Percentiles rank a stretch among this genome's conserved stretches.
Conservation (phyloP, 192 early-diverging fungal species). For the Diversispora eburnea region DNA sequence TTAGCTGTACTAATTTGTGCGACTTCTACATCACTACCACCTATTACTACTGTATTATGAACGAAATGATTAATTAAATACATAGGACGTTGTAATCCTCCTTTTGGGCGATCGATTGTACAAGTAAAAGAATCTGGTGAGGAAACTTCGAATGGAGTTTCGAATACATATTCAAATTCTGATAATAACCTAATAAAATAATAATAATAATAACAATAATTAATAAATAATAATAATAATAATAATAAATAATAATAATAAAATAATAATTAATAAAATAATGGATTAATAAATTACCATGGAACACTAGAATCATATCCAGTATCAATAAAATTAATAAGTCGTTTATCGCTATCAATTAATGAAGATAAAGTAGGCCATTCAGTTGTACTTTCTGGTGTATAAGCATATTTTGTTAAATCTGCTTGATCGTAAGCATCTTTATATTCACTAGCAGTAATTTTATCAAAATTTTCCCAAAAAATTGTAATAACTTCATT, state of each 20-base stretch:
- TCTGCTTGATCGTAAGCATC: conserved; percentile 50
- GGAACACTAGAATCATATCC: conserved; percentile 55
- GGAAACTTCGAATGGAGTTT: conserved; percentile 63
- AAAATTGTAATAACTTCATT: conserved; percentile 77
- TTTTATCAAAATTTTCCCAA: conserved; percentile 60
- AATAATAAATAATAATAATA: not conserved
- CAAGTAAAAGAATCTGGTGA: conserved; percentile 53
- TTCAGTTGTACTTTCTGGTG: conserved; percentile 37
- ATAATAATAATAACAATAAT: not conserved
- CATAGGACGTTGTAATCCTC: conserved; percentile 49
- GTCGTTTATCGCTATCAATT: conserved; percentile 59
- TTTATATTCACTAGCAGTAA: conserved; percentile 48
- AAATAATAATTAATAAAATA: not conserved
- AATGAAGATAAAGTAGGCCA: conserved; percentile 72
- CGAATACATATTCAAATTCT: conserved; percentile 65
- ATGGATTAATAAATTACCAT: conserved; percentile 49
- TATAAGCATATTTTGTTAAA: conserved; percentile 51
- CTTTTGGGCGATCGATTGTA: conserved; percentile 52
- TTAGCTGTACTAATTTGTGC: conserved; percentile 51
- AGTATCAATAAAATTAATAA: conserved; percentile 60
- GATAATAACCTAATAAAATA: conserved; percentile 45
- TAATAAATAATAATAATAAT: conserved; percentile 6
- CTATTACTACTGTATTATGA: conserved; percentile 42
- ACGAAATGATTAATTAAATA: conserved; percentile 77
- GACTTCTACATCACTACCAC: conserved; percentile 35